phyloP scores from a whole-genome alignment of 208 protist species.

The Trypanosoma boissoni region DNA sequence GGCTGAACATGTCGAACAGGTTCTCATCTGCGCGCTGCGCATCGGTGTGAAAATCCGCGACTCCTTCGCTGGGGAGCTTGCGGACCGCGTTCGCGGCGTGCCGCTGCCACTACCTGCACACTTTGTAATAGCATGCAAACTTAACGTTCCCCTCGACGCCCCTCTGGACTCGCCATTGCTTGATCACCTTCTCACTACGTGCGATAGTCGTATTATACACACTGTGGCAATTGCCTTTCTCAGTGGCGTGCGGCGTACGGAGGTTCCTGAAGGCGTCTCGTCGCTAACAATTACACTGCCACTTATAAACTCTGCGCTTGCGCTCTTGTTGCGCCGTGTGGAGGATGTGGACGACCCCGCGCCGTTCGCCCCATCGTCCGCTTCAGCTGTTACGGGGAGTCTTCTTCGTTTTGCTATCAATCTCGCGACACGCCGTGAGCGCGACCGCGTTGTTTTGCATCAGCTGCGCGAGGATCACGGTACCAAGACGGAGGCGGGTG shows the following conservation, averaged over 20 bases:
- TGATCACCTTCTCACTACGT: slow-evolving; percentile 30
- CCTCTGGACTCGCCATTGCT: slow-evolving; percentile 35
- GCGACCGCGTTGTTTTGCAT: slow-evolving; percentile 15
- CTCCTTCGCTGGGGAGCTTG: slow-evolving; percentile 20
- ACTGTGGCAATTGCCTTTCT: slow-evolving; percentile 41
- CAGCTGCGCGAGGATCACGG: too few relatives aligned
- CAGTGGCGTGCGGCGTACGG: not conserved
- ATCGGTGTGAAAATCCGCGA: slow-evolving; percentile 27
- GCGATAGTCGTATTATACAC: slow-evolving; percentile 44
- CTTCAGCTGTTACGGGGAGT: slow-evolving; percentile 19
- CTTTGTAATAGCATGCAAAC: slow-evolving; percentile 58
- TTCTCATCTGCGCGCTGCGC: slow-evolving; percentile 25
- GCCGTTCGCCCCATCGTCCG: slow-evolving; percentile 21
- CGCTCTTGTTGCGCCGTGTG: slow-evolving; percentile 17
- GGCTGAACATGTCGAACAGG: slow-evolving; percentile 17
- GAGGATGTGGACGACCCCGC: not conserved
- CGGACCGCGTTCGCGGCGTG: slow-evolving; percentile 2
- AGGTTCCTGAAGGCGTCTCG: not conserved
- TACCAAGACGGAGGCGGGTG: too few relatives aligned
- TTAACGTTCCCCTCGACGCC: slow-evolving; percentile 30
- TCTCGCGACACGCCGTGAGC: slow-evolving; percentile 18
- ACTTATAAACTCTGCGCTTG: not conserved
- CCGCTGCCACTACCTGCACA: slow-evolving; percentile 36
- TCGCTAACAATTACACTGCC: slow-evolving; percentile 15
- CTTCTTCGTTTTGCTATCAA: slow-evolving; percentile 18